Percentiles rank a stretch among this genome's conserved stretches.
These are phyloP conservation scores for Epithemia pelagica DNA, from an alignment of 108 stramenopile genomes.

Conservation along the genomic window DNA sequence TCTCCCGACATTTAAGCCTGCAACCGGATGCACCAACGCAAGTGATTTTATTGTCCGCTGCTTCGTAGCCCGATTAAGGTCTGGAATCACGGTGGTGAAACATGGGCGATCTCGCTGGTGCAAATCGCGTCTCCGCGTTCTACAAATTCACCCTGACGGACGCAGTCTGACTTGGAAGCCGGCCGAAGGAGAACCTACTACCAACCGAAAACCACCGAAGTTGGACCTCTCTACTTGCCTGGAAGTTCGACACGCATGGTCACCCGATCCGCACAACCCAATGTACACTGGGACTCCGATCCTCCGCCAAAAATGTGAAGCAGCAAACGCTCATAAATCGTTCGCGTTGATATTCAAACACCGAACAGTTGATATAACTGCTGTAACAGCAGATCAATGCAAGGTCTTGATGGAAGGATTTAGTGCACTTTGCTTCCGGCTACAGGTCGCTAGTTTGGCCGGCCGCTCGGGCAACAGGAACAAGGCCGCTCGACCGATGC, in stretches of 20 bases:
- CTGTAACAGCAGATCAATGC: constrained; percentile 88
- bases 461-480: constrained; percentile 29
- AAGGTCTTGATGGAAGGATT: constrained; percentile 91
- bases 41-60: constrained; percentile 89
- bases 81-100: constrained; percentile 85
- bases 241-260: constrained; percentile 88
- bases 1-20: constrained; percentile 80
- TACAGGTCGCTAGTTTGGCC: constrained; percentile 81
- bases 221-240: constrained; percentile 72
- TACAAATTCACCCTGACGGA: constrained; percentile 86
- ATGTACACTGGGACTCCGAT: constrained; percentile 88
- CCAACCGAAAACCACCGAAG: constrained; percentile 71
- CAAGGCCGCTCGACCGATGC: constrained; percentile 23
- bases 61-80: constrained; percentile 77
- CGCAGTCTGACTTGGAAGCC: constrained; percentile 81
- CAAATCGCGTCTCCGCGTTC: constrained; percentile 74
- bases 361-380: constrained; percentile 84
- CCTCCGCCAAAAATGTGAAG: constrained; percentile 83
- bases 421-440: constrained; percentile 76
- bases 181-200: constrained; percentile 74
- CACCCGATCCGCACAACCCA: constrained; percentile 82
- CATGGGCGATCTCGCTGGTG: constrained; percentile 84
- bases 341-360: constrained; percentile 85
- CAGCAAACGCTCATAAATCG: constrained; percentile 83
- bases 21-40: constrained; percentile 89